These are phyloP conservation scores for Erigeron philadelphicus DNA, from an alignment of 140 eudicot genomes.

Conservation along the genomic window DNA sequence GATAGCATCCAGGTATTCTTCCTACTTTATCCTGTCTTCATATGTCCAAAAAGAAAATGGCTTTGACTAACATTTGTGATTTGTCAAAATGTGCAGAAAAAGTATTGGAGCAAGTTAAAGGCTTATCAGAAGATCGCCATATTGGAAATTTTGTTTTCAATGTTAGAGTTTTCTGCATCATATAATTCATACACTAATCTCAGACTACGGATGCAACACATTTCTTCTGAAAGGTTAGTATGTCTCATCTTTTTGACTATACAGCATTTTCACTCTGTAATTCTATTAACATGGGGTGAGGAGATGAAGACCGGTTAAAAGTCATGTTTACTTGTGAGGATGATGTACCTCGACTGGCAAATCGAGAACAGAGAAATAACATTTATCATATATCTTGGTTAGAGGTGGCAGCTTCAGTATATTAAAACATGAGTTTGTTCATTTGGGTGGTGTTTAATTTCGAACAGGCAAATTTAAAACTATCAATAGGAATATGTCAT, in stretches of 20 bases:
- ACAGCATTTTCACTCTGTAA: background rate
- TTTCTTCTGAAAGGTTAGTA: constrained; percentile 75
- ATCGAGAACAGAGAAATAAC: background rate
- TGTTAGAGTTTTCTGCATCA: constrained; percentile 88
- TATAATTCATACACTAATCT: constrained; percentile 89
- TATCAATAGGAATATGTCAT: background rate
- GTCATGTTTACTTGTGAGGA: constrained; percentile 15
- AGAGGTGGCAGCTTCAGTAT: too few species aligned
- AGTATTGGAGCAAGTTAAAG: constrained; percentile 79
- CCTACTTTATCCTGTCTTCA: constrained; percentile 10
- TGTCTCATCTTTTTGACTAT: background rate
- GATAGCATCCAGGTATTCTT: constrained; percentile 84
- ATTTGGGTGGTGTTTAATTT: background rate
- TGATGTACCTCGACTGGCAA: background rate
- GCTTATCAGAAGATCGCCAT: constrained; percentile 66
- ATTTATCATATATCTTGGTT: too few species aligned
- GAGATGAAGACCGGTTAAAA: background rate
- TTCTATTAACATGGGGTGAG: background rate
- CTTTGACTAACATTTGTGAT: constrained; percentile 17
- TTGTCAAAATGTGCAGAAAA: constrained; percentile 57
- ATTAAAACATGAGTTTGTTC: too few species aligned
- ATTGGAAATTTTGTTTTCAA: constrained; percentile 82
- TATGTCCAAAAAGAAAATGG: background rate
- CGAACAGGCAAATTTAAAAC: background rate
- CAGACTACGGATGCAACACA: constrained; percentile 82